Evolutionary conservation across 176 grass and related monocot species (phyloP).

Genomic region (Stipa capillata): DNA sequence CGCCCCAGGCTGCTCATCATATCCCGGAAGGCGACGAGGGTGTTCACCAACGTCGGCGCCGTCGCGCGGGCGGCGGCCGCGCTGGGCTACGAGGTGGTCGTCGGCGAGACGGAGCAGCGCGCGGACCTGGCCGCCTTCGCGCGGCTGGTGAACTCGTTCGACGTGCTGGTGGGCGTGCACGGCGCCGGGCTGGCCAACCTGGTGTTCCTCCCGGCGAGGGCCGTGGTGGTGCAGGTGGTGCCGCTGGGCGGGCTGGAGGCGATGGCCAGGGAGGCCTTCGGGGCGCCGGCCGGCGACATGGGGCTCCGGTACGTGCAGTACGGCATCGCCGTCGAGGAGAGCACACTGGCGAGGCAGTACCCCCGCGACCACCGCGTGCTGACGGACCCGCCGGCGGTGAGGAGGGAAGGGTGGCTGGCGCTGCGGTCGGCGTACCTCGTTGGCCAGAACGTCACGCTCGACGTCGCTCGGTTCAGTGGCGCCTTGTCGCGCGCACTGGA

Average conservation of each 20-base stretch:
- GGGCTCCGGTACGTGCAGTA: constrained; percentile 70
- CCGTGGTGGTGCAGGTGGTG: constrained; percentile 62
- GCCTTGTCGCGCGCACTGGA: constrained; percentile 30
- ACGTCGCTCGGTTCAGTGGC: constrained; percentile 36
- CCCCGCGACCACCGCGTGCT: constrained; percentile 41
- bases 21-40: constrained; percentile 31
- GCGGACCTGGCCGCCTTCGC: constrained; percentile 22
- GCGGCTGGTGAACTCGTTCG: constrained; percentile 47
- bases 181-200: constrained; percentile 73
- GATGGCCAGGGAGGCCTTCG: too few species aligned
- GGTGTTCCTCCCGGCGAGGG: constrained; percentile 53
- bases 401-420: constrained; percentile 41
- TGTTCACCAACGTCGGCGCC: constrained; percentile 42
- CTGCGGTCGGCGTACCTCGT: constrained; percentile 46
- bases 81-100: constrained; percentile 30
- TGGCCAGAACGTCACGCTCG: constrained; percentile 67
- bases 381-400: constrained; percentile 31
- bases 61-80: constrained; percentile 8
- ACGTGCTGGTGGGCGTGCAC: constrained; percentile 75
- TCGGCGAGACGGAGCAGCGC: constrained; percentile 21
- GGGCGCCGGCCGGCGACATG: constrained; percentile 43
- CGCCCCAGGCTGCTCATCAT: constrained; percentile 48
- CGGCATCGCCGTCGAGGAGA: constrained; percentile 43
- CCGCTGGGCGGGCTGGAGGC: constrained; percentile 64
- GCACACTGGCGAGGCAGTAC: constrained; percentile 43